phyloP scores from a whole-genome alignment of 1,284 basidiomycete species.

The Boletus mariae region DNA sequence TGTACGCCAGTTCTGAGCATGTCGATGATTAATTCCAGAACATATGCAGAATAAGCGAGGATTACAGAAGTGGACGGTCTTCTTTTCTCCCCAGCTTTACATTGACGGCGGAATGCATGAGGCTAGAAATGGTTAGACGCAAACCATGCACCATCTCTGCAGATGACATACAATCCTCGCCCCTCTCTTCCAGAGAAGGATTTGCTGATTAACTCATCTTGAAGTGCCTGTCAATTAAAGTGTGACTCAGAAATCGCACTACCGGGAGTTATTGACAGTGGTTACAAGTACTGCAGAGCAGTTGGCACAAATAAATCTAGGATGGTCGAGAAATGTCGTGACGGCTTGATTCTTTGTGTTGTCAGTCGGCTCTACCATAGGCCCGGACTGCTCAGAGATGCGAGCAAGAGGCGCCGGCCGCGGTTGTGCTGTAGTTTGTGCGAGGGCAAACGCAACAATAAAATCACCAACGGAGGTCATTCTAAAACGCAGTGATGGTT shows the following conservation, averaged over 20 bases:
- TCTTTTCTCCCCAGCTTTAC: slow-evolving; percentile 72
- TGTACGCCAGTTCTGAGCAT: slow-evolving; percentile 71
- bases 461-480: slow-evolving; percentile 27
- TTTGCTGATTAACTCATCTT: slow-evolving; percentile 85
- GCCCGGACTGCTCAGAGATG: neutral
- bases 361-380: slow-evolving; percentile 26
- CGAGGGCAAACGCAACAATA: slow-evolving; percentile 16
- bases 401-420: neutral
- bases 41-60: slow-evolving; percentile 1
- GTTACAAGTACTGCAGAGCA: slow-evolving; percentile 66
- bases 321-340: slow-evolving; percentile 54
- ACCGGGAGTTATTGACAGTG: slow-evolving; percentile 7
- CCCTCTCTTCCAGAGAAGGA: slow-evolving; percentile 83
- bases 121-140: slow-evolving; percentile 37
- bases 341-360: slow-evolving; percentile 52
- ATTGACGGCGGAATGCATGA: slow-evolving; percentile 78
- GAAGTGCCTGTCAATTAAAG: slow-evolving; percentile 51
- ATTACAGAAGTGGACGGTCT: slow-evolving; percentile 71
- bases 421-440: neutral
- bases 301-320: slow-evolving; percentile 59
- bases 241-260: neutral
- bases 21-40: slow-evolving; percentile 2
- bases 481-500: neutral
- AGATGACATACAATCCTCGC: slow-evolving; percentile 64
- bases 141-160: neutral